phyloP scores from a whole-genome alignment of 345 rosid species.

The Mercurialis annua region DNA sequence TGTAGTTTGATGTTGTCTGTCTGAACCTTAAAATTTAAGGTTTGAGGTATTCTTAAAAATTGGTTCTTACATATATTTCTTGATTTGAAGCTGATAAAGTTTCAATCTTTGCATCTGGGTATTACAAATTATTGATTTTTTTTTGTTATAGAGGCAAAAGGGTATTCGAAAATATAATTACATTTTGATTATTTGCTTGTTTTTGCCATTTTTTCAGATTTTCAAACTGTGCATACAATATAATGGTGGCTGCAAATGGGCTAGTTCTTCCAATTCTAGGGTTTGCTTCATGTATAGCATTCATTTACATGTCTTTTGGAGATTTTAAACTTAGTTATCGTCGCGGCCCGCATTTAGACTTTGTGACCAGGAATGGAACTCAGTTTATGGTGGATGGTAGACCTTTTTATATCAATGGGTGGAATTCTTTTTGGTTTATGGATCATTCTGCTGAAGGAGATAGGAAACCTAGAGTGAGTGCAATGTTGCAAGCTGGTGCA shows the following conservation, averaged over 20 bases:
- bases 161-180: constrained; percentile 9
- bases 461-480: constrained; percentile 53
- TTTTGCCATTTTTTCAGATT: constrained; percentile 14
- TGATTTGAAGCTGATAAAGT: constrained; percentile 11
- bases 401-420: constrained; percentile 67
- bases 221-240: constrained; percentile 19
- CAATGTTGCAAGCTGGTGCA: constrained; percentile 73
- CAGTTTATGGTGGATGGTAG: constrained; percentile 65
- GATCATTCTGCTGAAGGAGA: constrained; percentile 71
- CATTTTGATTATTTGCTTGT: constrained; percentile 12
- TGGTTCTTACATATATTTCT: constrained; percentile 1
- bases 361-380: constrained; percentile 71
- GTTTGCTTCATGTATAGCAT: constrained; percentile 66
- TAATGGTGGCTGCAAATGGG: constrained; percentile 59
- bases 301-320: constrained; percentile 73
- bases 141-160: constrained; percentile 23
- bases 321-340: constrained; percentile 41
- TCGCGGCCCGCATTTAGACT: constrained; percentile 38
- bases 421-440: constrained; percentile 98
- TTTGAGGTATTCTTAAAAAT: constrained; percentile 4
- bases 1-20: constrained; percentile 10
- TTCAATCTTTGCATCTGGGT: constrained; percentile 9
- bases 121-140: constrained; percentile 11
- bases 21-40: constrained; percentile 15
- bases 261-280: constrained; percentile 66